Evolutionary conservation across 495 filamentous ascomycete genomes (phyloP), one percentile per base, ranked within the genome.

Genomic region (Penicillium manginii): DNA sequence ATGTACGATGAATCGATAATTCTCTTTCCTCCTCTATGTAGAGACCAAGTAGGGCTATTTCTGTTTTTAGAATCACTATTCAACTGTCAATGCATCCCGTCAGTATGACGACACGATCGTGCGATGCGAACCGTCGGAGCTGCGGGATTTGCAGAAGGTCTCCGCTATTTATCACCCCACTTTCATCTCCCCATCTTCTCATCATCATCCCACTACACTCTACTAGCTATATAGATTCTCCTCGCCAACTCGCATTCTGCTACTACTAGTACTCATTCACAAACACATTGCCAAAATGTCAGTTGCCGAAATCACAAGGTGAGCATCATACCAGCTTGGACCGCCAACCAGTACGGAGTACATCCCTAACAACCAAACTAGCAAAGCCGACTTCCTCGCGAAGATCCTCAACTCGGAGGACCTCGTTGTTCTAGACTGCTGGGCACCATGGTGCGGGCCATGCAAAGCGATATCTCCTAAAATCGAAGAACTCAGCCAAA

Each of bases 391-490:
- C 3, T 68, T 68, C 59, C 8, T 23, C 64, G 69, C 61, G 66
- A 73, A 79, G 50, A 50, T 73, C 52, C 12, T 76, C 67, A 43
- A 72, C 42, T 37, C 54, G 1, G 4, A 43, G 0, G 61, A 59
- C 19, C 72, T 90, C 52, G 81, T 91, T 58, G 76, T 96, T 62
- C 67, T 96, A 67, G 93, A 96, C 79, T 90, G 84, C 75, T 91
- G 87, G 66, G 92, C 93, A 11, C 84, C 78, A 35, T 96, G 93
- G 93, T 97, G 93, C 78, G 90, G 89, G 5, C 92, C 92, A 50
- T 97, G 92, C 86, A 94, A 90, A 75, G 77, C 82, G 52, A 91
- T 97, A 64, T 84, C 91, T 7, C 92, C 92, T 11, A 67, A 81
- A 18, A 64, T 96, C 47, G 82, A 84, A 40, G 77, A 84, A 81